phyloP scores from a whole-genome alignment of 805 yeast species.

The Starmerella apis region DNA sequence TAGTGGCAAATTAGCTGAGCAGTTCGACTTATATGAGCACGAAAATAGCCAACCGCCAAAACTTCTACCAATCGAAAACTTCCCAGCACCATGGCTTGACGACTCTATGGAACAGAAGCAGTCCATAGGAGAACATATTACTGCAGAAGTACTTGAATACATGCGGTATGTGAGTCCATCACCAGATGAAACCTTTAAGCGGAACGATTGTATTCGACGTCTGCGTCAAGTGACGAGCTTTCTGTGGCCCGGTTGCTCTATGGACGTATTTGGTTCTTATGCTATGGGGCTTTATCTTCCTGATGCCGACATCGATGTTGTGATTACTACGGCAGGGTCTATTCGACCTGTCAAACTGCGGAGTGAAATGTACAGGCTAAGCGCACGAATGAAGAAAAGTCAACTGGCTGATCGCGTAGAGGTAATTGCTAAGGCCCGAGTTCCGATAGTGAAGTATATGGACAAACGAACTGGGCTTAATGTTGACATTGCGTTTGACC shows the following conservation, averaged over 20 bases:
- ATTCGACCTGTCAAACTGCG: constrained; percentile 44
- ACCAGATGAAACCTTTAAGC: constrained; percentile 51
- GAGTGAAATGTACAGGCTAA: constrained; percentile 57
- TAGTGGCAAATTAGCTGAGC: constrained; percentile 11
- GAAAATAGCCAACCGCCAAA: constrained; percentile 4
- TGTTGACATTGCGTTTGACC: constrained; percentile 83
- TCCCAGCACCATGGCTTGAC: constrained; percentile 12
- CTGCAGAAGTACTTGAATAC: constrained; percentile 75
- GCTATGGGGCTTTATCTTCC: constrained; percentile 91
- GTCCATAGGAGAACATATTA: constrained; percentile 65
- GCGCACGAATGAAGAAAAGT: constrained; percentile 53
- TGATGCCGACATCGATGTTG: constrained; percentile 93
- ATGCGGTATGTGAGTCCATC: constrained; percentile 80
- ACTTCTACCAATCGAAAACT: background rate
- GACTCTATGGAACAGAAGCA: background rate
- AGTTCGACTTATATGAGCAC: constrained; percentile 13
- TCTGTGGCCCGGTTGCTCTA: constrained; percentile 70
- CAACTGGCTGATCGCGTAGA: constrained; percentile 59
- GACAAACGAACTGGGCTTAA: constrained; percentile 62
- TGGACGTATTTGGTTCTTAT: constrained; percentile 84
- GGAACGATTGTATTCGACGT: constrained; percentile 55
- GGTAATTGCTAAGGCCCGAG: constrained; percentile 81
- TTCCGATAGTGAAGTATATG: constrained; percentile 85
- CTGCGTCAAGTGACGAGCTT: constrained; percentile 43
- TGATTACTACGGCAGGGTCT: constrained; percentile 38